These are phyloP conservation scores for Pueraria montana DNA, from an alignment of 306 rosid species.

Conservation along the genomic window DNA sequence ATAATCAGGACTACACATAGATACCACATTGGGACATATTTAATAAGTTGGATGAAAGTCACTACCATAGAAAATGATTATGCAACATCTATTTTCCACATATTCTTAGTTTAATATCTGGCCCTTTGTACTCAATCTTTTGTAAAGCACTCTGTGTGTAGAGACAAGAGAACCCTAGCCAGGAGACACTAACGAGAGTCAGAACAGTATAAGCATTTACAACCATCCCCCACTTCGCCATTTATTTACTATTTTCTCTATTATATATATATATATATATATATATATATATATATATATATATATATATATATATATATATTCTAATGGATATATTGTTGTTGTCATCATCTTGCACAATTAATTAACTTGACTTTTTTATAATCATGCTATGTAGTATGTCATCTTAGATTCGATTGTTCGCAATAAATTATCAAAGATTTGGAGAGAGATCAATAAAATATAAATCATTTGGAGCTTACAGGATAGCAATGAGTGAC, in stretches of 20 bases:
- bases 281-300: no score
- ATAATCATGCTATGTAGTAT: slow-evolving; percentile 11
- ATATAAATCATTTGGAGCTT: slow-evolving; percentile 1
- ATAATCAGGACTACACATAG: slow-evolving; percentile 26
- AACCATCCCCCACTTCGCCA: slow-evolving; percentile 21
- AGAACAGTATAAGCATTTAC: slow-evolving; percentile 1
- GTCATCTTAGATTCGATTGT: background rate
- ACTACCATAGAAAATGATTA: slow-evolving; percentile 24
- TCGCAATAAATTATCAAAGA: slow-evolving; percentile 34
- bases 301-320: no score
- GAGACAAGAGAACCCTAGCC: slow-evolving; percentile 23
- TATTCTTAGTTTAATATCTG: background rate
- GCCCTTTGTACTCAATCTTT: background rate
- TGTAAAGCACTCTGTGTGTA: background rate
- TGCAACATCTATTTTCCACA: slow-evolving; percentile 38
- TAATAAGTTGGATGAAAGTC: slow-evolving; percentile 22
- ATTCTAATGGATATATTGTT: background rate
- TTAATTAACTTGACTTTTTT: slow-evolving; percentile 28
- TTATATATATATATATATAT: no score
- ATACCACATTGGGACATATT: slow-evolving; percentile 3
- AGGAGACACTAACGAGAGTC: slow-evolving; percentile 25
- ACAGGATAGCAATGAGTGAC: background rate
- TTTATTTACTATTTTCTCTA: slow-evolving; percentile 12
- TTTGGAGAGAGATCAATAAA: slow-evolving; percentile 29
- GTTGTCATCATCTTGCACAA: slow-evolving; percentile 6